phyloP scores from a whole-genome alignment of 2,329 filamentous ascomycete genomes.

The Raffaelea ambrosiae region DNA sequence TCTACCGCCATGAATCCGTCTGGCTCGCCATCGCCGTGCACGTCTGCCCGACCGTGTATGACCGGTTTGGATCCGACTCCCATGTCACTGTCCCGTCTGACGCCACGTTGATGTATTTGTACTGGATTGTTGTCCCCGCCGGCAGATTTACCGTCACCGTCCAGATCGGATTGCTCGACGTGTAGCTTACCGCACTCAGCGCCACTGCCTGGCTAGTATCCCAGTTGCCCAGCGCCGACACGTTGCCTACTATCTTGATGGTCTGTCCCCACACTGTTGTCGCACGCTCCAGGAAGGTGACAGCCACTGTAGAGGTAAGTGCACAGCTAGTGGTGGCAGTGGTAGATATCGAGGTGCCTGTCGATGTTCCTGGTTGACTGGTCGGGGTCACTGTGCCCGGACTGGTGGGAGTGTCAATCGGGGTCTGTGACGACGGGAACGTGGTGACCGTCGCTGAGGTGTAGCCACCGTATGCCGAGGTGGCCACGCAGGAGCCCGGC shows the following conservation, averaged over 20 bases:
- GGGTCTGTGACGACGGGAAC: conserved; percentile 21
- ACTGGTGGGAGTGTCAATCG: conserved; percentile 24
- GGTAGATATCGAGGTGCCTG: conserved; percentile 49
- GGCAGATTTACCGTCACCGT: conserved; percentile 43
- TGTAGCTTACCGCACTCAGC: conserved; percentile 52
- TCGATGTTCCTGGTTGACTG: conserved; percentile 1
- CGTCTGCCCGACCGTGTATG: conserved; percentile 20
- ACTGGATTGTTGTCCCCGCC: conserved; percentile 49
- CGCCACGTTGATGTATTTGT: conserved; percentile 60
- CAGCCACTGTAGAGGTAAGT: too few relatives aligned
- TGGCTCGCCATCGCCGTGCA: conserved; percentile 3
- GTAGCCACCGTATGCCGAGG: conserved; percentile 43
- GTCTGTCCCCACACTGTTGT: conserved; percentile 53
- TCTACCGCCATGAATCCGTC: conserved; percentile 6
- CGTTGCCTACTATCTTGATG: conserved; percentile 56
- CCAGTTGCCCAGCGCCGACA: conserved; percentile 55
- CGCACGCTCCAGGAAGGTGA: conserved; percentile 54
- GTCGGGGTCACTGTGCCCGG: neutral
- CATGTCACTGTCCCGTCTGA: conserved; percentile 47
- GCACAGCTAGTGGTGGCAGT: too few relatives aligned
- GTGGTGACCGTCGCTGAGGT: conserved; percentile 20
- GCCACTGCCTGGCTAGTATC: conserved; percentile 42
- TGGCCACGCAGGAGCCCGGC: conserved; percentile 38
- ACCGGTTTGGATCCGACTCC: conserved; percentile 53
- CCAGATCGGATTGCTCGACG: conserved; percentile 53